Conservation (phyloP, 176 grass and related monocot species). For the Microstegium vimineum region DNA sequence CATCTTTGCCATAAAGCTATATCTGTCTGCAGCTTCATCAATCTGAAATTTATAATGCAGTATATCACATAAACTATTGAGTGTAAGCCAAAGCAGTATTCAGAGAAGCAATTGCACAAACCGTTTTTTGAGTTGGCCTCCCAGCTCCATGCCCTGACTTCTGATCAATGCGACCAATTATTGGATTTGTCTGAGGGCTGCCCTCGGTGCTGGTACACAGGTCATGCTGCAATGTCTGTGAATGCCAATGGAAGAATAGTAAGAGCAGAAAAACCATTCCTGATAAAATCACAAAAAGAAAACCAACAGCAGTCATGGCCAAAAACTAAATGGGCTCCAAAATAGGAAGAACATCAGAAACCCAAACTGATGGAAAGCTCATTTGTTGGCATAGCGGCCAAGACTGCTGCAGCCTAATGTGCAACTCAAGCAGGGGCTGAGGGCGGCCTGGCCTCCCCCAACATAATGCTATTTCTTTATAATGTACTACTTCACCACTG, state of each 20-base stretch:
- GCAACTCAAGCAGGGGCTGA: no score
- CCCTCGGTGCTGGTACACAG: conserved; percentile 53
- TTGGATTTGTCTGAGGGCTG: conserved; percentile 66
- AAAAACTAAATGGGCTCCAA: not conserved
- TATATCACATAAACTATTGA: conserved; percentile 10
- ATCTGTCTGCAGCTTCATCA: conserved; percentile 70
- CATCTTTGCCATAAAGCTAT: conserved; percentile 94
- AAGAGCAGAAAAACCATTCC: conserved; percentile 2
- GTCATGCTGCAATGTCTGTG: conserved; percentile 70
- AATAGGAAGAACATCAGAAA: not conserved
- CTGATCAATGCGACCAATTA: conserved; percentile 80
- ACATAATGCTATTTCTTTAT: no score
- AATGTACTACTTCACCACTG: not conserved
- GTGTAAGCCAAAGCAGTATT: not conserved
- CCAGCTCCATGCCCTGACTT: conserved; percentile 93
- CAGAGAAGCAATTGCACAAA: conserved; percentile 7
- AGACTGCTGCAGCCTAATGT: no score
- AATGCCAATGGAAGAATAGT: conserved; percentile 27
- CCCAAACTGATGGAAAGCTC: not conserved
- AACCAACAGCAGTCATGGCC: not conserved
- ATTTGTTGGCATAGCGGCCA: not conserved
- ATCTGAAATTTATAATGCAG: conserved; percentile 48
- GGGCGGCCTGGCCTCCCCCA: no score
- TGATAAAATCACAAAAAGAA: not conserved
- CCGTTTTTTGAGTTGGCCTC: conserved; percentile 88